phyloP scores from a whole-genome alignment of 768 basidiomycete genomes.

The Leccinum subgranulosum region DNA sequence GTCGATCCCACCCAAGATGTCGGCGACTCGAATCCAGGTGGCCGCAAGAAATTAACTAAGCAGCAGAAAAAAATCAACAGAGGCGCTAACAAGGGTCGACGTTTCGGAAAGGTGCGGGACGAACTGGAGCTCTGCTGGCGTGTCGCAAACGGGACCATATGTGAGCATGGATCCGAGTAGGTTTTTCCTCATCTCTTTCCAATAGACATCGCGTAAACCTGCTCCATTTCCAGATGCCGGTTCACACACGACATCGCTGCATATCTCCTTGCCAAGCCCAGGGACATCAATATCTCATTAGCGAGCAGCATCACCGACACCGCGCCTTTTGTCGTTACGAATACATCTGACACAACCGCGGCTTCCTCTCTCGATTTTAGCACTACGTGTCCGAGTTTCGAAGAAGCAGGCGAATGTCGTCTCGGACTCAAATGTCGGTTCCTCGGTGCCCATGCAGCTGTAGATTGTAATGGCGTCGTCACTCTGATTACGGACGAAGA shows the following conservation, averaged over 20 bases:
- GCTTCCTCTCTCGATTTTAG: slow-evolving; percentile 18
- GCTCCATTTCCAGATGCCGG: slow-evolving; percentile 52
- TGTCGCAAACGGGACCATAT: slow-evolving; percentile 65
- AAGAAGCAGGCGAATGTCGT: slow-evolving; percentile 31
- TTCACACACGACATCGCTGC: slow-evolving; percentile 72
- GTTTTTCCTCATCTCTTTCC: slow-evolving; percentile 11
- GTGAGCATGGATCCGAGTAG: slow-evolving; percentile 68
- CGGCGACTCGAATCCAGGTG: slow-evolving; percentile 22
- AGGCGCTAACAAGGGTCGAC: slow-evolving; percentile 82
- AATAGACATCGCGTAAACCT: neutral
- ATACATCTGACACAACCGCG: slow-evolving; percentile 1
- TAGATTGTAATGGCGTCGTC: slow-evolving; percentile 43
- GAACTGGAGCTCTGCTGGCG: slow-evolving; percentile 82
- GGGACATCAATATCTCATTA: slow-evolving; percentile 63
- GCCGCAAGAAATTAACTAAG: slow-evolving; percentile 46
- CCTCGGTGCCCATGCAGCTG: slow-evolving; percentile 69
- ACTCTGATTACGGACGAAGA: slow-evolving; percentile 53
- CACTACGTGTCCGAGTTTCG: slow-evolving; percentile 26
- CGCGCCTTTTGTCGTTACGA: slow-evolving; percentile 48
- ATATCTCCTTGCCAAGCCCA: slow-evolving; percentile 75
- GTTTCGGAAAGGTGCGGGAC: slow-evolving; percentile 75
- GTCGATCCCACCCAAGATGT: slow-evolving; percentile 32
- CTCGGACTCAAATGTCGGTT: slow-evolving; percentile 88
- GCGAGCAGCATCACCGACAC: slow-evolving; percentile 39
- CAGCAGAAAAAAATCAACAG: slow-evolving; percentile 70